phyloP scores from a whole-genome alignment of 306 rosid species.

The Quercus dentata region DNA sequence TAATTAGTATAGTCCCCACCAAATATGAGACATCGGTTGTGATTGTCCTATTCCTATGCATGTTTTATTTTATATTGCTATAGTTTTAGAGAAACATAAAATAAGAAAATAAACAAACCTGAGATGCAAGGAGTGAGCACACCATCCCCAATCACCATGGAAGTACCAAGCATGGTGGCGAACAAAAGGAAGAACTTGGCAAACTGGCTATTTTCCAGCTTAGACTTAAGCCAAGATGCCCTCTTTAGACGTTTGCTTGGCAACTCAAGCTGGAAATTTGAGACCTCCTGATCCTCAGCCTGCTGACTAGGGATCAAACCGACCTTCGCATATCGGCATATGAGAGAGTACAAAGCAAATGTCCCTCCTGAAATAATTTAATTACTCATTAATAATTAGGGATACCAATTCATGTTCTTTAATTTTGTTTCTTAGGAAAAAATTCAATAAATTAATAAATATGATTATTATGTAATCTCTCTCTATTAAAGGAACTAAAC shows the following conservation, averaged over 20 bases:
- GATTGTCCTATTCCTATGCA: too few relatives aligned
- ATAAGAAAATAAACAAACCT: conserved; percentile 24
- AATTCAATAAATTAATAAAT: too few relatives aligned
- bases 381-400: neutral
- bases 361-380: conserved; percentile 50
- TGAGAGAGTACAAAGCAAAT: conserved; percentile 65
- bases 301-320: conserved; percentile 61
- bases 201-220: conserved; percentile 35
- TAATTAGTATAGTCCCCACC: too few relatives aligned
- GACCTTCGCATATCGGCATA: conserved; percentile 61
- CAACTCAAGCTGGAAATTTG: conserved; percentile 43
- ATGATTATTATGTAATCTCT: too few relatives aligned
- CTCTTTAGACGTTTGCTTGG: conserved; percentile 29
- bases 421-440: neutral
- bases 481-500: too few relatives aligned
- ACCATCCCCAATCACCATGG: conserved; percentile 88
- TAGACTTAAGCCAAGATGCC: conserved; percentile 47
- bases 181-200: conserved; percentile 46
- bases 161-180: conserved; percentile 69
- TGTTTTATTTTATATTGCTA: too few relatives aligned
- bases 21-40: too few relatives aligned
- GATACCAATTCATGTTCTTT: neutral
- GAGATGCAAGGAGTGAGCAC: conserved; percentile 77
- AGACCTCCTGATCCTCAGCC: conserved; percentile 51
- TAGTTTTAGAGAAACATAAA: neutral